These are phyloP conservation scores for Trypanosoma mega DNA, from an alignment of 208 protist genomes.

Conservation along the genomic window DNA sequence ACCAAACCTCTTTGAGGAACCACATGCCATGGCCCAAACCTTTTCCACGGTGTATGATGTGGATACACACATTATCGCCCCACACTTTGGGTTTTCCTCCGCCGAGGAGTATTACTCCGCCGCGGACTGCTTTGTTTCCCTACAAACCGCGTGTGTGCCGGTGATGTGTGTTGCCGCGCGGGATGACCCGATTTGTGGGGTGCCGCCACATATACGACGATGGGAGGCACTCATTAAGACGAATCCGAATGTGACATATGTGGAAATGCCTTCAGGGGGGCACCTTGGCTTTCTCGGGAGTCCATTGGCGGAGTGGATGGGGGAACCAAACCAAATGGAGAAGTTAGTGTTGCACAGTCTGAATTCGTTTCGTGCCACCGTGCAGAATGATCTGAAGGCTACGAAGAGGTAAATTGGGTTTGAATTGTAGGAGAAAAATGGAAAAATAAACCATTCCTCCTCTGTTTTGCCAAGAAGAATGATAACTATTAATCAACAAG, in stretches of 20 bases:
- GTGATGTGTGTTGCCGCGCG: conserved; percentile 39
- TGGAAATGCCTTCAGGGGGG: conserved; percentile 53
- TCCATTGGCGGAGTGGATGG: conserved; percentile 27
- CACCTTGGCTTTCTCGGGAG: conserved; percentile 56
- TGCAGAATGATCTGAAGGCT: no score
- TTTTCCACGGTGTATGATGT: conserved; percentile 32
- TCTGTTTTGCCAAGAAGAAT: no score
- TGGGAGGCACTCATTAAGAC: conserved; percentile 31
- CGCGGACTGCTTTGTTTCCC: conserved; percentile 27
- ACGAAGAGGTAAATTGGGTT: no score
- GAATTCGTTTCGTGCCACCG: conserved; percentile 18
- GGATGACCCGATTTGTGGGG: conserved; percentile 55
- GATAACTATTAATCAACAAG: no score
- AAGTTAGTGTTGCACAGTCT: conserved; percentile 34
- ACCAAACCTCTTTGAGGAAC: conserved; percentile 23
- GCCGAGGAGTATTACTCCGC: conserved; percentile 48
- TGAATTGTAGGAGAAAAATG: no score
- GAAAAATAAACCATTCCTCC: no score
- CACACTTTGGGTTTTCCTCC: conserved; percentile 44
- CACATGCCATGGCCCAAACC: conserved; percentile 22
- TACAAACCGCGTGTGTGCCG: conserved; percentile 35
- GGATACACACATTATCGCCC: conserved; percentile 44
- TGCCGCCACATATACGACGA: conserved; percentile 17
- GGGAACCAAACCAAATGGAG: conserved; percentile 45
- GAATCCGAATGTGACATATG: conserved; percentile 35